These are phyloP conservation scores for Zygotorulaspora chibaensis DNA, from an alignment of 805 yeast genomes.

Conservation along the genomic window DNA sequence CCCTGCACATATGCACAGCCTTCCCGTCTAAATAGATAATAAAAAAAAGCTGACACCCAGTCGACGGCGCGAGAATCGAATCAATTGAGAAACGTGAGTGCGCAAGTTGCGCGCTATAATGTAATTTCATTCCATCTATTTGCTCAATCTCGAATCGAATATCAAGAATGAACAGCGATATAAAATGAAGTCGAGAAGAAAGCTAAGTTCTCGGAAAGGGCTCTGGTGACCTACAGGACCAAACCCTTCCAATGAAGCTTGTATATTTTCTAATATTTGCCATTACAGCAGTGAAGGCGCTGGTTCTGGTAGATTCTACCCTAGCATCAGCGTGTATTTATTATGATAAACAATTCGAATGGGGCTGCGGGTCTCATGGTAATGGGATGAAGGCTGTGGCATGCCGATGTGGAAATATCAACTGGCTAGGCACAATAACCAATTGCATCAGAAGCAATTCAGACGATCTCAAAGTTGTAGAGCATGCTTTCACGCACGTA, in stretches of 20 bases:
- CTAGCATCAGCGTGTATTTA: conserved; percentile 42
- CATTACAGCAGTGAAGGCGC: neutral
- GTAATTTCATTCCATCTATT: no score
- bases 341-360: conserved; percentile 38
- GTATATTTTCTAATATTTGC: neutral
- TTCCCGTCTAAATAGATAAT: no score
- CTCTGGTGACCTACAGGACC: no score
- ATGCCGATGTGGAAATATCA: conserved; percentile 41
- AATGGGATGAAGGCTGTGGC: conserved; percentile 34
- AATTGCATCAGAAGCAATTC: conserved; percentile 39
- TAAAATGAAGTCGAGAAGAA: no score
- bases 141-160: no score
- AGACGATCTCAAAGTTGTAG: conserved; percentile 25
- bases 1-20: no score
- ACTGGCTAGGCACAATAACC: conserved; percentile 44
- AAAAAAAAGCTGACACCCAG: no score
- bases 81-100: no score
- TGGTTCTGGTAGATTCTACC: conserved; percentile 34
- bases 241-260: neutral
- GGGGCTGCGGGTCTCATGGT: conserved; percentile 41
- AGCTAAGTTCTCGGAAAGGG: no score
- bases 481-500: conserved; percentile 42
- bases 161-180: no score
- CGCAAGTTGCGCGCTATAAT: no score
- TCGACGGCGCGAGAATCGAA: no score